Evolutionary conservation across 345 rosid genomes (phyloP), one percentile per base, ranked within the genome.

Genomic region (Gossypium ekmanianum): DNA sequence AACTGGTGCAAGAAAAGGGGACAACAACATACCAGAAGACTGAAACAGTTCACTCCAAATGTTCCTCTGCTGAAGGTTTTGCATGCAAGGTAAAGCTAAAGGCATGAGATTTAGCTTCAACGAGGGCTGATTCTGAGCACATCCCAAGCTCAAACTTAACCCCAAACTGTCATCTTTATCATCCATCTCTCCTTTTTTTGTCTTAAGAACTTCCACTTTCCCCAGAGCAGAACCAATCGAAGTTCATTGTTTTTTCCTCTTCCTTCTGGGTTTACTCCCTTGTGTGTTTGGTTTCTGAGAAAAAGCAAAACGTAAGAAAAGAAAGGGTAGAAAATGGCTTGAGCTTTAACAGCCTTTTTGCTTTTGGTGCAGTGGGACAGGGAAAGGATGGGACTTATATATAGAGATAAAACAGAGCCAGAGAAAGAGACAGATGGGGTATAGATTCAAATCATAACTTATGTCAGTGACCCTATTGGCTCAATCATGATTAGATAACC

Each of bases 111-210:
- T 88, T 1, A 81, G 75, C 80, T 76, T 84, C 71, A 80, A 59
- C 59, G 87, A 72, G 10, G 88, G 43, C 62, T 79, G 84, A 41
- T 77, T 79, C 0, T 55, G 81, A 50, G 72, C 68, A 82, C 41
- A 66, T 52, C 93, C 83, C 87, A 91, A 75, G 75, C 90, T 82
- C 75, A 87, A 74, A 74, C 86, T 74, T 79, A 92, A 63, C n/a
- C 91, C 89, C 78, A 88, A 75, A 0, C 78, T 86, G 77, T 88
- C 86, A 65, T 86, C 86, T 77, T 87, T 89, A 34, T 83, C 90
- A 29, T 80, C 85, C 97, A 88, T 89, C 73, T 71, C 77, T 47
- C 7, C 1, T 5, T 34, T 13, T 13, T 24, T 26, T 61, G 7
- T 39, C 2, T 29, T 20, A 68, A 24, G 13, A 63, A 39, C 68